A percentile compares a stretch with the other conserved stretches of the same genome.
These are phyloP conservation scores for Anthracocystis panici-leucophaei DNA, from an alignment of 1,284 basidiomycete species.

Conservation along the genomic window DNA sequence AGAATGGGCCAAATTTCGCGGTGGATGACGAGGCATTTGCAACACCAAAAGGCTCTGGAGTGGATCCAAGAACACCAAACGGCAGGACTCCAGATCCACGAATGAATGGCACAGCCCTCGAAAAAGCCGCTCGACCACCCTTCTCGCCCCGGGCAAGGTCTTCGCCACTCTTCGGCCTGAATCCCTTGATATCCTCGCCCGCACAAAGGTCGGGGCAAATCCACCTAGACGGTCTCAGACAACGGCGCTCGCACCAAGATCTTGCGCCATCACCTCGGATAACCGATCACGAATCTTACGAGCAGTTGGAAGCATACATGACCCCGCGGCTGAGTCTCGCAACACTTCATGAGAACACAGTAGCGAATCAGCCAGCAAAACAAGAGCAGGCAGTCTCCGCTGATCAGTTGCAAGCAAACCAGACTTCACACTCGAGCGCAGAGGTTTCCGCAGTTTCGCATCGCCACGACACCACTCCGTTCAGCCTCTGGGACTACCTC, in stretches of 20 bases:
- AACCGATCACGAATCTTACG: conserved; percentile 17
- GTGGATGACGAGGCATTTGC: not conserved
- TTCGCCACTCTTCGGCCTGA: not conserved
- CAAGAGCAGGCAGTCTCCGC: not conserved
- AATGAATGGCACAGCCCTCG: conserved; percentile 1
- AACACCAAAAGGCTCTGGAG: conserved; percentile 10
- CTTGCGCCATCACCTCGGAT: conserved; percentile 22
- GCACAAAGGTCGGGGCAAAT: not conserved
- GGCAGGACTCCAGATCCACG: not conserved
- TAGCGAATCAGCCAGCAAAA: not conserved
- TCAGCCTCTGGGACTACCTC: conserved; percentile 90
- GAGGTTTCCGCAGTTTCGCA: not conserved
- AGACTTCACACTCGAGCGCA: not conserved
- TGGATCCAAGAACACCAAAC: conserved; percentile 3
- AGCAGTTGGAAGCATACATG: conserved; percentile 27
- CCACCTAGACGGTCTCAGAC: not conserved
- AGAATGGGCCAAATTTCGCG: not conserved
- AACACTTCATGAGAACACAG: conserved; percentile 22
- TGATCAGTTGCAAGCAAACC: not conserved
- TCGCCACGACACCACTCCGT: conserved; percentile 33
- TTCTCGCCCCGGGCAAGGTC: conserved; percentile 15
- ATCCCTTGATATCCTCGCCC: not conserved
- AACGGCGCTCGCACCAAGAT: conserved; percentile 4
- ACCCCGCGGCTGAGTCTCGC: conserved; percentile 26
- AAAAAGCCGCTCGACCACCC: conserved; percentile 12